phyloP scores from a whole-genome alignment of 495 filamentous ascomycete genomes.

The Aspergillus indologenus region DNA sequence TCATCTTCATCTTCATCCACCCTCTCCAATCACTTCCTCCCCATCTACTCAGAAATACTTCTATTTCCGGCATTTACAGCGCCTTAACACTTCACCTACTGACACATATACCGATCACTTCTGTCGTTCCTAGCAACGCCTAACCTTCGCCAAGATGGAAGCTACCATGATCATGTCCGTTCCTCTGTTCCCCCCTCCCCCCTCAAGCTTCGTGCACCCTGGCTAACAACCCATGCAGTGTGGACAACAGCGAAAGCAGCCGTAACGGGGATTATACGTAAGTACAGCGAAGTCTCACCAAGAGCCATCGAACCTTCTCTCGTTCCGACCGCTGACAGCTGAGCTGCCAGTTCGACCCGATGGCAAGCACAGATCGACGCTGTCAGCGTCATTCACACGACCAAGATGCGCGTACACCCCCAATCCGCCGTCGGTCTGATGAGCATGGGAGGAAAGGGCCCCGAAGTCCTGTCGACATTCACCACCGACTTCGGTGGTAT shows the following conservation, averaged over 20 bases:
- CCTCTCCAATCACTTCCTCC: slow-evolving; percentile 3
- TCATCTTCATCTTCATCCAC: slow-evolving; percentile 10
- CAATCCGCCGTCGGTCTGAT: slow-evolving; percentile 97
- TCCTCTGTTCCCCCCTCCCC: slow-evolving; percentile 10
- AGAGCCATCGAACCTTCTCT: too few species aligned
- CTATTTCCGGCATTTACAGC: slow-evolving; percentile 4
- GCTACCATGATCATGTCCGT: slow-evolving; percentile 72
- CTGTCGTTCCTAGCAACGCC: slow-evolving; percentile 6
- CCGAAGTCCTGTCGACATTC: slow-evolving; percentile 92
- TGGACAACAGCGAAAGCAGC: slow-evolving; percentile 98
- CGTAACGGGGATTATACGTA: slow-evolving; percentile 89
- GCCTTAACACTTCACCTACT: slow-evolving; percentile 2
- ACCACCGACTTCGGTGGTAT: slow-evolving; percentile 95
- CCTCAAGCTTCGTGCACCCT: slow-evolving; percentile 15
- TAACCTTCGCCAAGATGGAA: slow-evolving; percentile 58
- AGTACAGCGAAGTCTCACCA: too few species aligned
- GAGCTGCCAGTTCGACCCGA: slow-evolving; percentile 65
- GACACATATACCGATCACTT: slow-evolving; percentile 16
- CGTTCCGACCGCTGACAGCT: slow-evolving; percentile 19
- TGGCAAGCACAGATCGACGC: slow-evolving; percentile 96
- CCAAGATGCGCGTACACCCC: slow-evolving; percentile 89
- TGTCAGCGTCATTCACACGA: slow-evolving; percentile 88
- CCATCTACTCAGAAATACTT: neutral
- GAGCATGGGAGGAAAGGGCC: slow-evolving; percentile 97
- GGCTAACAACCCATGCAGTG: slow-evolving; percentile 49